phyloP scores from a whole-genome alignment of 257 asterid genomes.

The Salvia hispanica region DNA sequence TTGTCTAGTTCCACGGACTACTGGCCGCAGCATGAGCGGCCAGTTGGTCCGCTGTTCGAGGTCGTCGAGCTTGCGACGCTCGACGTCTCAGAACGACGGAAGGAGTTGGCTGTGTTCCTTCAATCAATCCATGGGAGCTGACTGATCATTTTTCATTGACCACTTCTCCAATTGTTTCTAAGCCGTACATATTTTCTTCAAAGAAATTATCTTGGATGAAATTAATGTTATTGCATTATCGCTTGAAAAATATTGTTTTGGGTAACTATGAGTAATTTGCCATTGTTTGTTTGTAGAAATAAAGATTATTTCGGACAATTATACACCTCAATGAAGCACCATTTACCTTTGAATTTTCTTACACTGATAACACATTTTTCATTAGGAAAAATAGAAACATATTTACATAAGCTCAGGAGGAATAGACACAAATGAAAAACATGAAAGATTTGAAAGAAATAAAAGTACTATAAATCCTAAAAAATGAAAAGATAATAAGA shows the following conservation, averaged over 20 bases:
- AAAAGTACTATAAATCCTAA: background rate
- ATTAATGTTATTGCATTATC: constrained; percentile 10
- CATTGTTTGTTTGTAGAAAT: constrained; percentile 27
- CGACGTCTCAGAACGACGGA: constrained; percentile 53
- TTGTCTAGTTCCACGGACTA: constrained; percentile 46
- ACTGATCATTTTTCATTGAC: constrained; percentile 27
- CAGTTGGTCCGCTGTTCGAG: constrained; percentile 49
- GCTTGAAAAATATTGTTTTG: constrained; percentile 13
- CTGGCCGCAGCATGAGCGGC: constrained; percentile 35
- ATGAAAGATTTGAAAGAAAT: constrained; percentile 35
- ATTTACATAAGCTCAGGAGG: constrained; percentile 59
- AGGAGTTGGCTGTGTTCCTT: constrained; percentile 77
- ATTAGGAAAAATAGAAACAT: background rate
- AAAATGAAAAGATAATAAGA: background rate
- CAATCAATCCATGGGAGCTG: constrained; percentile 54
- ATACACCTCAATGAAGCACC: too few species aligned
- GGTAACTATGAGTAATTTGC: constrained; percentile 26
- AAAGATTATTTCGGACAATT: background rate
- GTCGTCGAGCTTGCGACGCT: constrained; percentile 54
- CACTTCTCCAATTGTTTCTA: background rate
- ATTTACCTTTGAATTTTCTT: background rate
- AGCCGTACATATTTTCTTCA: background rate
- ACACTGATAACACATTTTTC: background rate
- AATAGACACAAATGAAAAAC: constrained; percentile 24
- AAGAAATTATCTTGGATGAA: constrained; percentile 21